Percentiles rank a stretch among this genome's conserved stretches.
Evolutionary conservation across 1,139 yeast genomes (phyloP).

Genomic region (Yarrowia galli): DNA sequence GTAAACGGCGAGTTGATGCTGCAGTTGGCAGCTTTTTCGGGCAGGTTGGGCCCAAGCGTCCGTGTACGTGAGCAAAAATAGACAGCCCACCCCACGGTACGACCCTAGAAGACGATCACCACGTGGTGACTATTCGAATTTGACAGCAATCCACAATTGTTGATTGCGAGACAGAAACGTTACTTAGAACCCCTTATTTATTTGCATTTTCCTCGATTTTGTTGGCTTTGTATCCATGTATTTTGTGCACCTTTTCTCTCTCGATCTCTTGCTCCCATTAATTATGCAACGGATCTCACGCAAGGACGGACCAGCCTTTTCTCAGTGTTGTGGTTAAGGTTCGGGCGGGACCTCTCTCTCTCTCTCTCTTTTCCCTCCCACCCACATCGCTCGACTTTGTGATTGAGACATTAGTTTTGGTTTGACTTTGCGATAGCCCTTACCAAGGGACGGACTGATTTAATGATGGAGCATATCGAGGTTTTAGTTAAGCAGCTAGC

Average conservation of each 20-base stretch:
- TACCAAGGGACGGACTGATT: constrained; percentile 25
- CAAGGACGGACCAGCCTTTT: neutral
- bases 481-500: constrained; percentile 10
- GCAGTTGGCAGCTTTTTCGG: neutral
- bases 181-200: neutral
- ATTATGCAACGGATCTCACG: constrained; percentile 7
- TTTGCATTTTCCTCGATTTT: neutral
- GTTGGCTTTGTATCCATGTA: neutral
- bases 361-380: no score
- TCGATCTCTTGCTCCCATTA: constrained; percentile 22
- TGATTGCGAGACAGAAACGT: neutral
- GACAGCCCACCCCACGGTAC: no score
- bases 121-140: no score
- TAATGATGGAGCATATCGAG: constrained; percentile 8
- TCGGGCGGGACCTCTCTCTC: neutral
- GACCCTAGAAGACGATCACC: neutral
- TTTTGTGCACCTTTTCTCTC: neutral
- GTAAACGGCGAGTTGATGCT: neutral
- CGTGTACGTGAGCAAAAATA: neutral
- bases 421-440: constrained; percentile 31
- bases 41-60: constrained; percentile 3
- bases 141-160: no score
- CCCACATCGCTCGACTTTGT: neutral
- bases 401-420: neutral
- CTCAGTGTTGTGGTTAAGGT: neutral